phyloP scores from a whole-genome alignment of 139 green algal species.

The Yamagishiella unicocca region DNA sequence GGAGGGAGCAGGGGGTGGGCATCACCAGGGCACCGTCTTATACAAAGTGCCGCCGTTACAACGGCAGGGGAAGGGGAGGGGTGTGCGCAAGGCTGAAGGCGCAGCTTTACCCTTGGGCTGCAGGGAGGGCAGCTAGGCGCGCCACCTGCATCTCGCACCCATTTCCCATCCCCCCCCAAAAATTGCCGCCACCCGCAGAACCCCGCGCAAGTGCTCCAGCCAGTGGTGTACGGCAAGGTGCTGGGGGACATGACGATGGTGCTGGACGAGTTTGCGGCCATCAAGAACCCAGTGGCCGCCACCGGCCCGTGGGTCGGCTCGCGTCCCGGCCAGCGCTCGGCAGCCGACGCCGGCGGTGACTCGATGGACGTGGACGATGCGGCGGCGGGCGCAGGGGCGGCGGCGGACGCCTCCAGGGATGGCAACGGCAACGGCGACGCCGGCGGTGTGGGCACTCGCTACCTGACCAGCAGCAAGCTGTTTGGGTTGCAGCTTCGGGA shows the following conservation, averaged over 20 bases:
- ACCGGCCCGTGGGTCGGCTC: conserved; percentile 26
- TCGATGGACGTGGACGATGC: conserved; percentile 35
- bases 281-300: conserved; percentile 45
- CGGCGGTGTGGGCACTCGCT: conserved; percentile 51
- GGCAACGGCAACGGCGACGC: background rate
- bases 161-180: no score
- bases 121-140: no score
- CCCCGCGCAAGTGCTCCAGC: conserved; percentile 43
- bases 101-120: no score
- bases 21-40: no score
- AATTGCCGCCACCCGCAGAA: conserved; percentile 46
- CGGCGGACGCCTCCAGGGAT: background rate
- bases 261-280: conserved; percentile 43
- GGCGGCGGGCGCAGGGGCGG: background rate
- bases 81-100: no score
- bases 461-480: conserved; percentile 84
- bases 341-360: background rate
- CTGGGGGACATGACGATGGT: conserved; percentile 40
- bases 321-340: background rate
- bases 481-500: conserved; percentile 79
- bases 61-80: no score
- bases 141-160: no score
- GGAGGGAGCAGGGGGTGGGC: no score
- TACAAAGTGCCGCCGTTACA: no score
- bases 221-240: conserved; percentile 47